Base-by-base conservation (phyloP, 768 basidiomycete species). In the Kwoniella heveanensis region DNA sequence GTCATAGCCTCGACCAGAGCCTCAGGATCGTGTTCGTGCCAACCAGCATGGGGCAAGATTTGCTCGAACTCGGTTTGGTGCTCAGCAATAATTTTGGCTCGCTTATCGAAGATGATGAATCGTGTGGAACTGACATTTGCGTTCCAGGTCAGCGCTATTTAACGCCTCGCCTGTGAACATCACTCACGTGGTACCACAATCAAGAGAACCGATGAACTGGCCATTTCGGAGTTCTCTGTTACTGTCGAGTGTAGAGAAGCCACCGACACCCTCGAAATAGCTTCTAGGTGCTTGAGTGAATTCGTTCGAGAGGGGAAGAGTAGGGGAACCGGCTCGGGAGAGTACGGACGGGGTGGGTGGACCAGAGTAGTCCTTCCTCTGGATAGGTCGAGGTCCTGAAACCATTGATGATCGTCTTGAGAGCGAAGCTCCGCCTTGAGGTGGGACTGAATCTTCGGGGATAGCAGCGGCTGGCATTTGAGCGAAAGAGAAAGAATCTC, bases 21-120 rank as follows among this genome's bases (percentile, higher is more conserved):
- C 47, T 84, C 82, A 0, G 91, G 87, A 76, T 95, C 89, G 79
- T 98, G 96, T 67, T 94, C 92, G 78, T 97, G 95, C 94, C 94
- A 97, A 88, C 91, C 91, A 2, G 93, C 90, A 76, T 90, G 84
- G 2, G 90, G 90, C 73, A 92, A 92, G 80, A 94, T 92, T 76
- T 97, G 94, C 50, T 91, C 87, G 77, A 97, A 97, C 80, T 98
- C 95, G 13, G 87, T 83, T 80, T 98, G 95, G 75, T 91, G 87
- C 79, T 92, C 87, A 2, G 90, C 89, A 61, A 97, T 82, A 71
- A 96, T 90, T 73, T 92, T 85, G 25, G 94, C 93, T 72, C 89
- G 81, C 72, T 88, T 83, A 83, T 96, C 88, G 75, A 96, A 95
- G 62, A 96, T 81, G 72, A 96, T 92, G 80, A 94, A 95, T 54